phyloP scores from a whole-genome alignment of 805 yeast species.

The Jamesozyma lodderae region DNA sequence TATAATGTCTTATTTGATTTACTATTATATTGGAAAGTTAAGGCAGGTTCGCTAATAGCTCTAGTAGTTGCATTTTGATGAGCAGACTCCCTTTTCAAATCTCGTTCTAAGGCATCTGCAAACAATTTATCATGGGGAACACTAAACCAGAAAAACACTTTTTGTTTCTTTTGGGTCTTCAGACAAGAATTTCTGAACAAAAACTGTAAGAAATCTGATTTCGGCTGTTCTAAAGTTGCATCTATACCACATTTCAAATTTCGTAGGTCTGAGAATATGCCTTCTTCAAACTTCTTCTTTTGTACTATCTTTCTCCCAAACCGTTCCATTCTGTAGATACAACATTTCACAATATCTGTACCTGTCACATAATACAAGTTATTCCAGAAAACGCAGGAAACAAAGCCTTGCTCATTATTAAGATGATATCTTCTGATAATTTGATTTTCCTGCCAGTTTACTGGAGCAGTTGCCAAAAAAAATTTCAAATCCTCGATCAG shows the following conservation, averaged over 20 bases:
- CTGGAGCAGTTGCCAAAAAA: conserved; percentile 89
- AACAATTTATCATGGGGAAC: conserved; percentile 90
- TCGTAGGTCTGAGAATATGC: conserved; percentile 84
- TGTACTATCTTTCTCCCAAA: conserved; percentile 81
- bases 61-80: conserved; percentile 61
- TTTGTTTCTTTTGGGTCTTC: conserved; percentile 92
- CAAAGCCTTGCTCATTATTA: conserved; percentile 83
- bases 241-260: conserved; percentile 77
- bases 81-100: conserved; percentile 64
- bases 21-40: conserved; percentile 61
- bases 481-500: conserved; percentile 67
- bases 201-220: conserved; percentile 75
- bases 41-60: conserved; percentile 69
- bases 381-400: conserved; percentile 90
- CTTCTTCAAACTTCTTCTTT: conserved; percentile 93
- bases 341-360: conserved; percentile 89
- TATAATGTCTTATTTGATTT: conserved; percentile 33
- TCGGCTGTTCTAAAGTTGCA: conserved; percentile 81
- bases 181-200: conserved; percentile 79
- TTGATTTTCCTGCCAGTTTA: conserved; percentile 85
- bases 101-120: conserved; percentile 89
- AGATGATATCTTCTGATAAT: conserved; percentile 76
- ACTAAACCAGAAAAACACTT: conserved; percentile 93
- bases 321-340: conserved; percentile 78
- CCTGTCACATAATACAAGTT: conserved; percentile 86